Base-by-base conservation (phyloP, 495 filamentous ascomycete species). In the Podospora sp. region DNA sequence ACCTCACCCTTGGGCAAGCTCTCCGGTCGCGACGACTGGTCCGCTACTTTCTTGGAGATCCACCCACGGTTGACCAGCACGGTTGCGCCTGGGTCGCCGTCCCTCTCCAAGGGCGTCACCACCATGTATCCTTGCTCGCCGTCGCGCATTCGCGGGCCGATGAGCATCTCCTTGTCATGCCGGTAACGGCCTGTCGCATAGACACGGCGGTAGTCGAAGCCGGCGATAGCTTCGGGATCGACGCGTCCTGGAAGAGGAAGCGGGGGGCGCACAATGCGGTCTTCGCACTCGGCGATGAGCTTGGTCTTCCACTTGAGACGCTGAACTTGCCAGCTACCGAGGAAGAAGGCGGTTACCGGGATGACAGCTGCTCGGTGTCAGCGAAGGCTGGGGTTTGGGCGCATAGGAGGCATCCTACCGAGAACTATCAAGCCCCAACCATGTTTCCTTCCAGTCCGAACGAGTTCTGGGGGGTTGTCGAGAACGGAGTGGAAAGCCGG, bases 311-410 rank as follows among this genome's bases (percentile, higher is more conserved):
- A 94, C 40, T 87, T 85, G 18, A 99, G 87, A 2, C 95, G 92
- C 72, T 96, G 85, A n/a, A 99, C 89, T 73, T 99, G 95, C 95
- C 95, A 99, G 51, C 90, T 91, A 49, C 95, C 95, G 36, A 99
- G 88, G 68, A 82, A 82, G 77, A 99, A 97, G 59, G 95, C 90
- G 6, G 93, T 97, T 52, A 96, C 81, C 40, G 95, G 95, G 68
- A 99, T 98, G 53, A 95, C 76, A 35, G 93, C 93, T 93, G 71
- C 29, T 55, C 16, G 27, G 11, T 9, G 68, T 63, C 59, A 69
- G 35, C 60, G 22, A 29, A 16, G 29, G 52, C 33, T 14, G 9
- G 20, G 25, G 2, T 29, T 56, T 9, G 5, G n/a, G 25, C 0
- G 56, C 36, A 22, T 27, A 60, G 50, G 36, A 52, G 16, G 8